Evolutionary conservation across 768 basidiomycete genomes (phyloP).

Genomic region (Tylopilus balloui): DNA sequence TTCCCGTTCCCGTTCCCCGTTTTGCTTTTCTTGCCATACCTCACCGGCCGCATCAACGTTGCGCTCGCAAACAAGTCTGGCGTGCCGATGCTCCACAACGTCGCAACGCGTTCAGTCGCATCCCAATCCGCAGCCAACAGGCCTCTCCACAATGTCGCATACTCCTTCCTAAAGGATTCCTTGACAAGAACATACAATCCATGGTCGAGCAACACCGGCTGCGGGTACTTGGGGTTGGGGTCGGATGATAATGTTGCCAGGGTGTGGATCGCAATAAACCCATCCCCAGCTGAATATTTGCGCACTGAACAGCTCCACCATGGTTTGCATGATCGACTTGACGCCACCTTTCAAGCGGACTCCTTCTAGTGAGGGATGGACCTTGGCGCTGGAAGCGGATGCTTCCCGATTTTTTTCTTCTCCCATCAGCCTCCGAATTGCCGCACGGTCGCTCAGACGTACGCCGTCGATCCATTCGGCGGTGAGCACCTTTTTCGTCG

Average conservation of each 20-base stretch:
- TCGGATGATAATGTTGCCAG: slow-evolving; percentile 75
- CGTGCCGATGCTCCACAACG: slow-evolving; percentile 62
- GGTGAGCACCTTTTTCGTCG: slow-evolving; percentile 75
- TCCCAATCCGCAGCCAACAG: slow-evolving; percentile 54
- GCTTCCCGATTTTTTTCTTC: slow-evolving; percentile 28
- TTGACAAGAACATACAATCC: slow-evolving; percentile 79
- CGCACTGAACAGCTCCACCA: slow-evolving; percentile 83
- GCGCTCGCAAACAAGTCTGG: slow-evolving; percentile 74
- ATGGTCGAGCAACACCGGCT: slow-evolving; percentile 87
- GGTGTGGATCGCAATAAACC: slow-evolving; percentile 77
- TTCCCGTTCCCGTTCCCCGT: background rate
- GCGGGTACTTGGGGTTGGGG: slow-evolving; percentile 39
- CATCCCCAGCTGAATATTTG: slow-evolving; percentile 93
- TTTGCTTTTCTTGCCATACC: slow-evolving; percentile 25
- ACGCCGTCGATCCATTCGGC: slow-evolving; percentile 84
- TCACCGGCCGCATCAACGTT: slow-evolving; percentile 60
- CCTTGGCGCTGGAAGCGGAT: background rate
- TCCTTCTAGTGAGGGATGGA: slow-evolving; percentile 12
- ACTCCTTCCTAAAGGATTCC: slow-evolving; percentile 66
- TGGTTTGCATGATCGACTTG: slow-evolving; percentile 71
- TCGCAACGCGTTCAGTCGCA: slow-evolving; percentile 47
- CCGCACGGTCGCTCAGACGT: slow-evolving; percentile 60
- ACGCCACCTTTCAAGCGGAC: slow-evolving; percentile 55
- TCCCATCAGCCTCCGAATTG: slow-evolving; percentile 57
- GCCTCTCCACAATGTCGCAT: slow-evolving; percentile 72